Base-by-base conservation (phyloP, 2,329 filamentous ascomycete genomes). In the Cordyceps tenuipes region DNA sequence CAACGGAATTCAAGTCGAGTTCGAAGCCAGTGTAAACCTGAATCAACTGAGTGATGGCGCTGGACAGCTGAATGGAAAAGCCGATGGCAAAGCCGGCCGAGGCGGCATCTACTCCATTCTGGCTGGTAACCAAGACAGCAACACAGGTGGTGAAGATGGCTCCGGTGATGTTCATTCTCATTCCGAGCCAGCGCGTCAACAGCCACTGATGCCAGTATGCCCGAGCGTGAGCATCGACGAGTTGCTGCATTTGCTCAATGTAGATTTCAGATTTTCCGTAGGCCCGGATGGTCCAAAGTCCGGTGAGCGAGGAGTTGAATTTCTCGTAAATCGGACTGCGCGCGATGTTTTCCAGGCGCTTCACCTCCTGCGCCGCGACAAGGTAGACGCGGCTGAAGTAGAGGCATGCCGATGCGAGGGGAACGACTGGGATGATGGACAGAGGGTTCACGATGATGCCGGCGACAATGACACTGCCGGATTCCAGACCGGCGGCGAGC, bases 1-100 rank as follows among this genome's bases (percentile, higher is more conserved):
- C 76, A 13, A 71, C 70, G 5, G 73, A 70, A 57, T 77, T 77
- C 71, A 77, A 76, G 9, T 68, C 70, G 36, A 76, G 66, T 66
- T 77, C 75, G 6, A 76, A 49, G 5, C 46, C n/a, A 21, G 48
- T 51, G 48, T 36, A 34, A 21, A 19, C 48, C 15, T 51, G 26
- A 4, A 13, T 51, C 7, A 51, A 26, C 29, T 3, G 29, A 34
- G 26, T 10, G 5, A 34, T 67, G 1, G 69, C 68, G 23, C 66
- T 68, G 6, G 71, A 72, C 61, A 75, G 75, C 10, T 69, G 65
- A 43, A 77, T 65, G 5, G 74, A 71, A 62, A 76, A 77, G 1
- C 69, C 69, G 12, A 78, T 62, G 6, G 72, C 71, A 61, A 77
- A 76, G 1, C 76, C 76, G 3, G 73, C 74, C 8, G 75, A 64